These are phyloP conservation scores for Blakeslea trispora DNA, from an alignment of 371 early-diverging fungal genomes.

Conservation along the genomic window DNA sequence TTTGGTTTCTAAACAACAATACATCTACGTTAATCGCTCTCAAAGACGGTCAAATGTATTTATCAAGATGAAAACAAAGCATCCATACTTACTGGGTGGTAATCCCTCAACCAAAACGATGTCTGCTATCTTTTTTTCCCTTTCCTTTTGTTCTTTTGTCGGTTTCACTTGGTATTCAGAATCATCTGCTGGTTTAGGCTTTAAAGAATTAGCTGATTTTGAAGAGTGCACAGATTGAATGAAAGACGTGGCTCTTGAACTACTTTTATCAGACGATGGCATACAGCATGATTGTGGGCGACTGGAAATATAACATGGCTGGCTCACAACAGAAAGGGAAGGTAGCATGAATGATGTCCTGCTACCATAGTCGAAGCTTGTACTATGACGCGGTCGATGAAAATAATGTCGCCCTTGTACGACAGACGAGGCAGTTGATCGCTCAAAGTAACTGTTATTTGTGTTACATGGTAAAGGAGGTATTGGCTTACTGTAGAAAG, in stretches of 20 bases:
- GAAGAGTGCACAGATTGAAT: too few relatives aligned
- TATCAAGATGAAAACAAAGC: too few relatives aligned
- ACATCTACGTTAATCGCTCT: background rate
- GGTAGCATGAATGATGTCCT: too few relatives aligned
- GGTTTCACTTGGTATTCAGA: background rate
- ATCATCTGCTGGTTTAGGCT: background rate
- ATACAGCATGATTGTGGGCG: background rate
- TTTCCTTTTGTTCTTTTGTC: background rate
- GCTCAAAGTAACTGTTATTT: background rate
- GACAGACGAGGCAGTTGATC: background rate
- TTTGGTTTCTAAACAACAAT: conserved; percentile 6
- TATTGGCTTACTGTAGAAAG: background rate
- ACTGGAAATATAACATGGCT: background rate
- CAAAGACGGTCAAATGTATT: too few relatives aligned
- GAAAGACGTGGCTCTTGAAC: too few relatives aligned
- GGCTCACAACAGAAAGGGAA: too few relatives aligned
- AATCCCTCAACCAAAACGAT: too few relatives aligned
- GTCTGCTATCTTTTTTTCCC: too few relatives aligned
- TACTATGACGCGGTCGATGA: too few relatives aligned
- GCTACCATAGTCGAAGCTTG: too few relatives aligned
- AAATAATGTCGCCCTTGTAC: background rate
- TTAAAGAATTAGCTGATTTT: too few relatives aligned
- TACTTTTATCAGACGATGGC: background rate
- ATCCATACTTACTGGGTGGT: background rate
- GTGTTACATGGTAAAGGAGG: background rate